Percentiles rank a stretch among this genome's conserved stretches.
These are phyloP conservation scores for Silene coronaria DNA, from an alignment of 179 eudicot genomes.

Conservation along the genomic window DNA sequence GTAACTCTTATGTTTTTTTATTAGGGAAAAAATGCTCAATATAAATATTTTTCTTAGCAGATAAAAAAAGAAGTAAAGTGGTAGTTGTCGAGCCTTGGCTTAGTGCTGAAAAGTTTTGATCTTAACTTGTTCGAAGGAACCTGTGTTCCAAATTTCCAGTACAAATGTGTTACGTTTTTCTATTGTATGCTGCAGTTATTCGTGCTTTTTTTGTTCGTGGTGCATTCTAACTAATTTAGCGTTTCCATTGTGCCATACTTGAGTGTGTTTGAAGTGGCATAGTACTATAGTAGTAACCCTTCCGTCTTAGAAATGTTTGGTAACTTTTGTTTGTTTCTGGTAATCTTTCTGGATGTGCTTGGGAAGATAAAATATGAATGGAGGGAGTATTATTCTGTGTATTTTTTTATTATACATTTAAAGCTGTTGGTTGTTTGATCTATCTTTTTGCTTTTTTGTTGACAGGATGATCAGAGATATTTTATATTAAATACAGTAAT, in stretches of 20 bases:
- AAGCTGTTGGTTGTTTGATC: slow-evolving; percentile 3
- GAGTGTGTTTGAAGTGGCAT: neutral
- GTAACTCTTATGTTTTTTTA: no score
- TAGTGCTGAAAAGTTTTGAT: no score
- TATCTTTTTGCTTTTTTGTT: slow-evolving; percentile 23
- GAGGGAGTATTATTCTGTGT: neutral
- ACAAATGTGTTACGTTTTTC: no score
- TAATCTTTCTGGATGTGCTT: neutral
- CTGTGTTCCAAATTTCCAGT: no score
- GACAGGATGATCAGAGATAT: slow-evolving; percentile 66
- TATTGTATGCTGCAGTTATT: no score
- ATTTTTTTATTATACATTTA: neutral
- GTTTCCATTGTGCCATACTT: slow-evolving; percentile 1
- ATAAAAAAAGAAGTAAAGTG: no score
- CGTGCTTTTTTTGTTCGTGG: neutral
- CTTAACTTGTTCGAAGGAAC: no score
- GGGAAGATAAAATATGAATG: no score
- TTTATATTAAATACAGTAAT: slow-evolving; percentile 53
- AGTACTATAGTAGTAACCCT: neutral
- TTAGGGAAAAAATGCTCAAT: no score
- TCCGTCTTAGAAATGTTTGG: neutral
- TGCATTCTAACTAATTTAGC: slow-evolving; percentile 5
- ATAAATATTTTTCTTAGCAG: no score
- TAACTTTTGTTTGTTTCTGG: neutral
- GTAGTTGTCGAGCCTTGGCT: no score